Percentiles rank a stretch among this genome's conserved stretches.
These are phyloP conservation scores for Kockiozyma suomiensis DNA, from an alignment of 805 yeast genomes.

Conservation along the genomic window DNA sequence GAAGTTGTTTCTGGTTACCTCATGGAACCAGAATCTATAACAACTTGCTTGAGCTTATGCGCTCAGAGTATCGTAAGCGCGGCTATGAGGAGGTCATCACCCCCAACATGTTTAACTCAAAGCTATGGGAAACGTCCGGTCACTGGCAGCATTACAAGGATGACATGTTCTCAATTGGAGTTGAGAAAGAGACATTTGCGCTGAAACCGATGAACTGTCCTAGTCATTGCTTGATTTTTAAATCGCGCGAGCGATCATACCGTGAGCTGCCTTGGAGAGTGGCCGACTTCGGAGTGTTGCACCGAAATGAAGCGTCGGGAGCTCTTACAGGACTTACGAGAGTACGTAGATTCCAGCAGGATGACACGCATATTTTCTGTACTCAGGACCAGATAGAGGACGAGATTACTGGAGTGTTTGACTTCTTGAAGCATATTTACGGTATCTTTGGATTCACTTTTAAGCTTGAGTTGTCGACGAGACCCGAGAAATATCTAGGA, in stretches of 20 bases:
- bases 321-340: slow-evolving; percentile 90
- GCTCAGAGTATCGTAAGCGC: slow-evolving; percentile 84
- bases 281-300: slow-evolving; percentile 89
- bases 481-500: slow-evolving; percentile 84
- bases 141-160: slow-evolving; percentile 98
- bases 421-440: slow-evolving; percentile 75
- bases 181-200: slow-evolving; percentile 93
- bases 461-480: slow-evolving; percentile 74
- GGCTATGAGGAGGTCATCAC: slow-evolving; percentile 98
- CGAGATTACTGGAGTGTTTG: slow-evolving; percentile 74
- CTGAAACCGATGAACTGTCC: slow-evolving; percentile 84
- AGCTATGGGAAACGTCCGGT: slow-evolving; percentile 98
- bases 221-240: slow-evolving; percentile 81
- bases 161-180: slow-evolving; percentile 95
- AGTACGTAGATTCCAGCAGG: slow-evolving; percentile 94
- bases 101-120: slow-evolving; percentile 97
- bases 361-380: slow-evolving; percentile 97
- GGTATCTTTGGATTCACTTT: slow-evolving; percentile 65
- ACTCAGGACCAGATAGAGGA: slow-evolving; percentile 68
- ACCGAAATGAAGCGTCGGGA: slow-evolving; percentile 93
- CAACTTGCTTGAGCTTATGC: slow-evolving; percentile 75
- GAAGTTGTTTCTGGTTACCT: slow-evolving; percentile 98
- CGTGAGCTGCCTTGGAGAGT: slow-evolving; percentile 83
- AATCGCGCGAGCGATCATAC: slow-evolving; percentile 74
- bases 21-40: slow-evolving; percentile 98